A percentile compares a stretch with the other conserved stretches of the same genome.
Conservation (phyloP, 1,139 yeast species). For the Saccharomyces hybrid region DNA sequence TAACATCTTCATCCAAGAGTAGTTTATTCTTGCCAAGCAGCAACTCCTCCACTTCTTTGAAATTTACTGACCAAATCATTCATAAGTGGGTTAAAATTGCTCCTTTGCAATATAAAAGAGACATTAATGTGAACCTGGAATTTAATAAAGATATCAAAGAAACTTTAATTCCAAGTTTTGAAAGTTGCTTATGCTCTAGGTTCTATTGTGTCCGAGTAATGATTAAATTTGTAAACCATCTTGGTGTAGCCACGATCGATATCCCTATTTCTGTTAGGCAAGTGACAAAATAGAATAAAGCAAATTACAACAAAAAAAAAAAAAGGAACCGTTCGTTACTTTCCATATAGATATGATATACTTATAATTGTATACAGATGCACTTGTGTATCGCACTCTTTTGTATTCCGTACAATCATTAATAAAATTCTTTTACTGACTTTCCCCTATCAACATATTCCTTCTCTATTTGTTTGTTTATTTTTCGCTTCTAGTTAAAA, state of each 20-base stretch:
- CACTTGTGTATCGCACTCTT: not conserved
- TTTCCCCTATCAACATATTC: not conserved
- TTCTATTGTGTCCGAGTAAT: slow-evolving; percentile 36
- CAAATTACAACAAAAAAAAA: not conserved
- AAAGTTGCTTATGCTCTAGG: slow-evolving; percentile 45
- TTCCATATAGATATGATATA: not conserved
- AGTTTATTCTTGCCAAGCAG: slow-evolving; percentile 4
- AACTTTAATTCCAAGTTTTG: slow-evolving; percentile 48
- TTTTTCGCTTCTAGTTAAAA: not conserved
- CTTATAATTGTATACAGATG: not conserved
- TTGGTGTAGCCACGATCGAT: slow-evolving; percentile 20
- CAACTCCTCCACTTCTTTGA: slow-evolving; percentile 12
- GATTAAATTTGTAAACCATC: slow-evolving; percentile 23
- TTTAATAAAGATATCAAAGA: slow-evolving; percentile 22
- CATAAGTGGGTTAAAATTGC: slow-evolving; percentile 14
- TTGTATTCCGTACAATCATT: not conserved
- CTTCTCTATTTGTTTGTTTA: not conserved
- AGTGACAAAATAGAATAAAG: slow-evolving; percentile 5
- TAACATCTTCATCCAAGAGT: slow-evolving; percentile 3
- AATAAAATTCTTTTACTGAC: not conserved
- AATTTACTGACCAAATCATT: slow-evolving; percentile 11
- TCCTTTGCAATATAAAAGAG: slow-evolving; percentile 13
- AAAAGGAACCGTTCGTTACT: not conserved
- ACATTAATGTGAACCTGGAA: slow-evolving; percentile 18
- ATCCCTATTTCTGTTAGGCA: slow-evolving; percentile 25